A percentile compares a stretch with the other conserved stretches of the same genome.
Conservation (phyloP, 495 filamentous ascomycete species). For the Penicillium nucicola region DNA sequence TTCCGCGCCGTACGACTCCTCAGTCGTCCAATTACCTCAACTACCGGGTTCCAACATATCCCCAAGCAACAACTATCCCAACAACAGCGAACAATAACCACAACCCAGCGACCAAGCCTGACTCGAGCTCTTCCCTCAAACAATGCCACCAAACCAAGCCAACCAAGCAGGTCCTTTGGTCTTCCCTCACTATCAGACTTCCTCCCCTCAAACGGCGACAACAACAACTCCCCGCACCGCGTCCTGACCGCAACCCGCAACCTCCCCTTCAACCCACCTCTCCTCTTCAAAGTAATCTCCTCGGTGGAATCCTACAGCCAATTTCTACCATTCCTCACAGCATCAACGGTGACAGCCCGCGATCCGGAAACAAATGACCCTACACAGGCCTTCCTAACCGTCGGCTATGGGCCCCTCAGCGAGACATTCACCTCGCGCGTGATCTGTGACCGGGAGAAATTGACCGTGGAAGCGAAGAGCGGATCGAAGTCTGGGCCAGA, state of each 20-base stretch:
- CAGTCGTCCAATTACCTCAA: constrained; percentile 9
- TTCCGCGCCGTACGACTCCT: constrained; percentile 8
- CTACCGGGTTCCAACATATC: neutral
- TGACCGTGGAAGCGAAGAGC: constrained; percentile 72
- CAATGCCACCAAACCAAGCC: constrained; percentile 5
- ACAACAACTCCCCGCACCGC: constrained; percentile 27
- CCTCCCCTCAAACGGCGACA: constrained; percentile 21
- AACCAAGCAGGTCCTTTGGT: constrained; percentile 17
- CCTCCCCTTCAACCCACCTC: constrained; percentile 69
- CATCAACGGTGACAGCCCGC: constrained; percentile 65
- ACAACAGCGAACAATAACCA: constrained; percentile 14
- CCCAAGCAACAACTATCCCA: neutral
- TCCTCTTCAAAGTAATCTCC: constrained; percentile 78
- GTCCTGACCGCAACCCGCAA: constrained; percentile 68
- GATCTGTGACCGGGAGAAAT: constrained; percentile 60
- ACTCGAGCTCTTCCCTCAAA: constrained; percentile 1
- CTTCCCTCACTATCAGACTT: constrained; percentile 37
- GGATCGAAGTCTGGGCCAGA: constrained; percentile 47
- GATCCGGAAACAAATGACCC: constrained; percentile 58
- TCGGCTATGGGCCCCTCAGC: constrained; percentile 79
- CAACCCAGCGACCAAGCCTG: constrained; percentile 3
- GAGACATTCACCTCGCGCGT: constrained; percentile 77
- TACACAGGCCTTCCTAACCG: constrained; percentile 69
- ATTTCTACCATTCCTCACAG: constrained; percentile 84
- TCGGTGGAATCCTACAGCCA: constrained; percentile 75